These are phyloP conservation scores for Fusarium chuoi DNA, from an alignment of 2,329 filamentous ascomycete genomes.

Conservation along the genomic window DNA sequence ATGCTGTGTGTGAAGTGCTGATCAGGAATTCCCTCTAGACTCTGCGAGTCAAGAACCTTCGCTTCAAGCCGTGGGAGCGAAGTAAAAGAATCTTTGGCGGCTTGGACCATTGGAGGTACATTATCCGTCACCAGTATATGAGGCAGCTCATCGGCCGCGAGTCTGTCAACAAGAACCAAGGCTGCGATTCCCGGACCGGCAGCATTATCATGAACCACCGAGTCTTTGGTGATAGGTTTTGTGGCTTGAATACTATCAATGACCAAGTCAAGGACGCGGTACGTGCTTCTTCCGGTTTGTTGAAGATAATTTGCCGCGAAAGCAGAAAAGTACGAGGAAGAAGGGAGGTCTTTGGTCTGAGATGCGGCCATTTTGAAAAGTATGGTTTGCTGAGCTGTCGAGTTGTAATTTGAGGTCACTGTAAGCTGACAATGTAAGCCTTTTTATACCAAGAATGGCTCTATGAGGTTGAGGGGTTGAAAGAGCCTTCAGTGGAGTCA, in stretches of 20 bases:
- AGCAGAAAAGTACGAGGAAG: slow-evolving; percentile 39
- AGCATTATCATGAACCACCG: slow-evolving; percentile 48
- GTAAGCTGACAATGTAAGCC: neutral
- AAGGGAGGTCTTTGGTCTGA: slow-evolving; percentile 24
- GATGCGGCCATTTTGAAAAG: slow-evolving; percentile 6
- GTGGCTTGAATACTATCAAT: slow-evolving; percentile 29
- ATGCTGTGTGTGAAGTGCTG: slow-evolving; percentile 42
- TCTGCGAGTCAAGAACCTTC: slow-evolving; percentile 33
- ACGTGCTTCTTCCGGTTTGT: slow-evolving; percentile 46
- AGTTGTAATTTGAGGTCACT: too few species aligned
- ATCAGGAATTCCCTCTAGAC: slow-evolving; percentile 31
- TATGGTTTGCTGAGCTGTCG: neutral
- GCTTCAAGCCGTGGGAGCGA: slow-evolving; percentile 8
- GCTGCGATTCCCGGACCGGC: slow-evolving; percentile 48
- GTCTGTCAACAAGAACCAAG: slow-evolving; percentile 34
- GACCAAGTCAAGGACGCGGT: slow-evolving; percentile 31
- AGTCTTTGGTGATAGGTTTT: slow-evolving; percentile 36
- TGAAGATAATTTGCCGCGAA: slow-evolving; percentile 42
- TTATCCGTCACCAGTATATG: slow-evolving; percentile 34
- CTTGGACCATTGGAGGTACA: slow-evolving; percentile 31
- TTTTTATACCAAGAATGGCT: neutral
- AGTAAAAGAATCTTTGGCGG: slow-evolving; percentile 22
- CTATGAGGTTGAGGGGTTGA: neutral
- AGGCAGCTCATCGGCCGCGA: slow-evolving; percentile 1
- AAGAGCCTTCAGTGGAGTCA: neutral